Evolutionary conservation across 2,329 filamentous ascomycete genomes (phyloP).

Genomic region (Fusarium clavum): DNA sequence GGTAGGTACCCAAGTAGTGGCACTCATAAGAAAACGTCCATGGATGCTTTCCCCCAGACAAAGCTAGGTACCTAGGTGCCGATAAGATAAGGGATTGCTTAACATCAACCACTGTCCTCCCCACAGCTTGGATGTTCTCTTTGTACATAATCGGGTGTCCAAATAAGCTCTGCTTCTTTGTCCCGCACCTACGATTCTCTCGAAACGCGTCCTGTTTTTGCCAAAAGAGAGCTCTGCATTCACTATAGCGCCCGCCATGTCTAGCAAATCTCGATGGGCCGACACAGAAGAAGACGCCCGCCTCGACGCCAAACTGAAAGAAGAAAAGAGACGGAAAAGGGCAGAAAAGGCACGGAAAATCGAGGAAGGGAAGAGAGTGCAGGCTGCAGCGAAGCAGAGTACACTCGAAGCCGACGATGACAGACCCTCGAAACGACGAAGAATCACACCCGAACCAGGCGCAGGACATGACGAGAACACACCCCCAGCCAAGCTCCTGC

Average conservation of each 20-base stretch:
- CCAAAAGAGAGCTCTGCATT: background rate
- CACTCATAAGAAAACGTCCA: slow-evolving; percentile 28
- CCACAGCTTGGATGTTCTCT: slow-evolving; percentile 4
- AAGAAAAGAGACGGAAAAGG: slow-evolving; percentile 87
- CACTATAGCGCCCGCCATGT: slow-evolving; percentile 58
- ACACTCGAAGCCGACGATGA: slow-evolving; percentile 36
- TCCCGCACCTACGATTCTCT: no score
- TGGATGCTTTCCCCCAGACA: slow-evolving; percentile 30
- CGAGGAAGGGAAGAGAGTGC: slow-evolving; percentile 59
- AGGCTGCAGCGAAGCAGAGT: slow-evolving; percentile 47
- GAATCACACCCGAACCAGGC: slow-evolving; percentile 61
- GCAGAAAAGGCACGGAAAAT: slow-evolving; percentile 80
- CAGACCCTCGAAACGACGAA: slow-evolving; percentile 72
- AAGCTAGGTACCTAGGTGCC: slow-evolving; percentile 6
- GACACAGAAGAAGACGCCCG: slow-evolving; percentile 84
- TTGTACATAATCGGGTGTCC: background rate
- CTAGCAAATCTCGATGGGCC: slow-evolving; percentile 86
- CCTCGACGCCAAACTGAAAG: slow-evolving; percentile 79
- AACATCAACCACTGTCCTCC: slow-evolving; percentile 3
- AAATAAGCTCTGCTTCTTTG: background rate
- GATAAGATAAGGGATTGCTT: slow-evolving; percentile 45
- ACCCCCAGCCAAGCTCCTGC: slow-evolving; percentile 68
- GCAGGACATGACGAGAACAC: slow-evolving; percentile 39
- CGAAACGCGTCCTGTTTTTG: background rate
- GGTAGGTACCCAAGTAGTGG: slow-evolving; percentile 3